A percentile compares a stretch with the other conserved stretches of the same genome.
These are phyloP conservation scores for Colletotrichum sojae DNA, from an alignment of 2,329 filamentous ascomycete species.

Conservation along the genomic window DNA sequence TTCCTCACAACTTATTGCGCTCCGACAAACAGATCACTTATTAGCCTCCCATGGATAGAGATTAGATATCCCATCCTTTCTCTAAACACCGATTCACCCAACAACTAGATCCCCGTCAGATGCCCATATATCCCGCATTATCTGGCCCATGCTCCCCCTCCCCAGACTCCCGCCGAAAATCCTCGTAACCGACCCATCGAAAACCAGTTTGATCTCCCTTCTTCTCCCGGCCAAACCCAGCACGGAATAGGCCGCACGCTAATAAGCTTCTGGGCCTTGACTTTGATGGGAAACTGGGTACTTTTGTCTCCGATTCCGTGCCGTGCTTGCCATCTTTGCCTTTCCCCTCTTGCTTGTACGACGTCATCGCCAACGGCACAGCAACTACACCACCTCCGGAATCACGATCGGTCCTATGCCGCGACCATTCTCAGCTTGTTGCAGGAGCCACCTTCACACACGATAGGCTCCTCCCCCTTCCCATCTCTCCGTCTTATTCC, in stretches of 20 bases:
- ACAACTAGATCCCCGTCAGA: neutral
- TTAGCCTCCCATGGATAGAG: no score
- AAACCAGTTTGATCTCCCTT: slow-evolving; percentile 18
- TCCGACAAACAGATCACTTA: neutral
- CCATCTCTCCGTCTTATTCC: neutral
- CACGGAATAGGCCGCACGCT: slow-evolving; percentile 30
- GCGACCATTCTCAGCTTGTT: slow-evolving; percentile 17
- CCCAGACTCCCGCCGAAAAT: slow-evolving; percentile 24
- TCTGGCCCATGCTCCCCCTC: slow-evolving; percentile 10
- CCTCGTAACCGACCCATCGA: slow-evolving; percentile 18
- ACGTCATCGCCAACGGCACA: neutral
- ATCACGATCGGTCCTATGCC: neutral
- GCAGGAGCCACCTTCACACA: slow-evolving; percentile 30
- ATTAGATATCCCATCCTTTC: no score
- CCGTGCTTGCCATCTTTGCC: neutral
- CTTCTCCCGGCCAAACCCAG: slow-evolving; percentile 15
- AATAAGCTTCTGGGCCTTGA: slow-evolving; percentile 7
- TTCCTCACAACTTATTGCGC: neutral
- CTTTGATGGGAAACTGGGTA: neutral
- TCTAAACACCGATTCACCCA: no score
- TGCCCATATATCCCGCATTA: neutral
- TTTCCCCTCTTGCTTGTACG: no score
- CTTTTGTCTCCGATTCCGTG: neutral
- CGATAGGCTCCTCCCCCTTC: neutral
- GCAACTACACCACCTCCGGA: neutral